Evolutionary conservation across 768 basidiomycete genomes (phyloP).

Genomic region (Lactarius evosmus): DNA sequence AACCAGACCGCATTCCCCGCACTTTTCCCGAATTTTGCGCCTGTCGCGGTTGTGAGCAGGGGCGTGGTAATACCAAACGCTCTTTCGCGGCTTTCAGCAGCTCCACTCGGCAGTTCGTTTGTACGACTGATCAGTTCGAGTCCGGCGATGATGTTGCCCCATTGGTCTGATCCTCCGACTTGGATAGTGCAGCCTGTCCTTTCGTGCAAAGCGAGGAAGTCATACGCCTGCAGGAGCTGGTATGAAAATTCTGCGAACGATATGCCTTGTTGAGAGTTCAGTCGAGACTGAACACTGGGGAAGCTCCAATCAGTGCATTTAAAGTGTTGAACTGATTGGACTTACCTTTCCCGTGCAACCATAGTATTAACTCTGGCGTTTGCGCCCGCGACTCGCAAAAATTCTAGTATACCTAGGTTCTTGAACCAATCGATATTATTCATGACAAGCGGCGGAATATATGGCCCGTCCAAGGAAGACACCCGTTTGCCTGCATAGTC

Average conservation of each 20-base stretch:
- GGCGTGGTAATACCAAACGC: conserved; percentile 91
- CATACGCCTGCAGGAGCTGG: conserved; percentile 95
- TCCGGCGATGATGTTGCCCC: conserved; percentile 96
- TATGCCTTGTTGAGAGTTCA: conserved; percentile 78
- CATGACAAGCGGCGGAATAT: conserved; percentile 41
- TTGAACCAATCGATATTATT: conserved; percentile 81
- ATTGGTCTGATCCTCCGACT: conserved; percentile 96
- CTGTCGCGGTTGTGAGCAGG: conserved; percentile 82
- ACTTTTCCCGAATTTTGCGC: conserved; percentile 97
- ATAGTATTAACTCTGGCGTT: conserved; percentile 83
- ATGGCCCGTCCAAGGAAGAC: conserved; percentile 7
- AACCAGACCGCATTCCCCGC: conserved; percentile 96
- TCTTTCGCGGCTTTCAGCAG: conserved; percentile 30
- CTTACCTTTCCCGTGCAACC: conserved; percentile 86
- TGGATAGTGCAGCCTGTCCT: conserved; percentile 74
- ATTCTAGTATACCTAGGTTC: conserved; percentile 71
- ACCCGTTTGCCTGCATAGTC: conserved; percentile 48
- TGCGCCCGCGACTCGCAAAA: conserved; percentile 77
- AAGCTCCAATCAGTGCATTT: neutral
- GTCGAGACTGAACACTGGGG: conserved; percentile 73
- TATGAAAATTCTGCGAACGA: conserved; percentile 99
- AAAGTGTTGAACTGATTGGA: neutral
- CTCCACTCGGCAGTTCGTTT: conserved; percentile 21
- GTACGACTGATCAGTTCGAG: conserved; percentile 81
- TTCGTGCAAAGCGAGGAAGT: conserved; percentile 77